Evolutionary conservation across 352 stramenopile genomes (phyloP).

Genomic region (Blastocystis sp.): DNA sequence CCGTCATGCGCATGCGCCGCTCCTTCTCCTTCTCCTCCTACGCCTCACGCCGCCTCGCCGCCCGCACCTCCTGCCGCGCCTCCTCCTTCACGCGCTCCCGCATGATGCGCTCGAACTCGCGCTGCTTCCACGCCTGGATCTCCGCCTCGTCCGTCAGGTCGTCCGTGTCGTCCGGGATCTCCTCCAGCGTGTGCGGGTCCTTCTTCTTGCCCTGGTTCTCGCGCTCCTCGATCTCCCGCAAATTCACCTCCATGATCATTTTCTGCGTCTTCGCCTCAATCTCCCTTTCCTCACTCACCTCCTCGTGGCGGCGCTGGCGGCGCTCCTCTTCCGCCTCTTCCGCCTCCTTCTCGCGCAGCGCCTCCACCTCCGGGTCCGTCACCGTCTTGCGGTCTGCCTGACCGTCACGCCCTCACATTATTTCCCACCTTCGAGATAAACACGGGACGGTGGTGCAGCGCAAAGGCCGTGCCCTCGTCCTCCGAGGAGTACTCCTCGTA

Average conservation of each 20-base stretch:
- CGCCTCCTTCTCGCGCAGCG: conserved; percentile 71
- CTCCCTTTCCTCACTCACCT: conserved; percentile 71
- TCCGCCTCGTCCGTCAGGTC: conserved; percentile 83
- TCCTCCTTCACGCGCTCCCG: conserved; percentile 81
- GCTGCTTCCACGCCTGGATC: conserved; percentile 87
- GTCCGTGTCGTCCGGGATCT: conserved; percentile 86
- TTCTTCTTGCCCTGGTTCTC: conserved; percentile 72
- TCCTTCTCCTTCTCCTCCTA: conserved; percentile 82
- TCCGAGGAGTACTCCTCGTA: conserved; percentile 59
- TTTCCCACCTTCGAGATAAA: conserved; percentile 50
- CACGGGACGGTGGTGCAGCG: conserved; percentile 31
- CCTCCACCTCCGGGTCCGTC: conserved; percentile 72
- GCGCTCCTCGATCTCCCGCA: conserved; percentile 72
- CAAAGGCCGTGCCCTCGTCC: conserved; percentile 59
- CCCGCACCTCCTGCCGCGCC: conserved; percentile 74
- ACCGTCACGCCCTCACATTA: neutral
- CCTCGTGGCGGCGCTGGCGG: conserved; percentile 76
- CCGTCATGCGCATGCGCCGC: conserved; percentile 84
- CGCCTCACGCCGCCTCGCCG: neutral
- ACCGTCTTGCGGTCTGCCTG: conserved; percentile 69
- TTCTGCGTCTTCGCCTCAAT: conserved; percentile 29
- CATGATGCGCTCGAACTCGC: conserved; percentile 87
- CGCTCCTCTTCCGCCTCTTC: conserved; percentile 76
- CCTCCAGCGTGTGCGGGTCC: conserved; percentile 74
- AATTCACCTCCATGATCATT: conserved; percentile 70